Evolutionary conservation across 331 rosid species (phyloP), one percentile per base, ranked within the genome.

Genomic region (Quercus phellos): DNA sequence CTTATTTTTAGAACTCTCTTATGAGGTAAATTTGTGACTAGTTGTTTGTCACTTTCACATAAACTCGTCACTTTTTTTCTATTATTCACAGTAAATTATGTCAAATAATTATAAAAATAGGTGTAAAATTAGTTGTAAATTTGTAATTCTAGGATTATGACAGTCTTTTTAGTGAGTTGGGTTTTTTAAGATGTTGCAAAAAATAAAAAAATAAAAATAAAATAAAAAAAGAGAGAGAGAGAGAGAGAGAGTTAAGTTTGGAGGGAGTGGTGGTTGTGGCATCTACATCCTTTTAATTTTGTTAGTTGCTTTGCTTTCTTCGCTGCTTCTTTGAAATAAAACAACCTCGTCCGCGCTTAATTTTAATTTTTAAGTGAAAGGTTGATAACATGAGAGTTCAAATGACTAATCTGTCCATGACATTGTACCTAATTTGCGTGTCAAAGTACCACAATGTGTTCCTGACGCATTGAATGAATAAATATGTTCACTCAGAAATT

Each of bases 251-350:
- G 11, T 38, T 8, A 2, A 8, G 46, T 2, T 46, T 46, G 53
- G 53, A 46, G 58, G 26, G 77, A 76, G 85, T 35, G 74, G 81
- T 77, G 77, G 96, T 85, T 93, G 83, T 85, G 86, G 88, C 79
- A 91, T 94, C 92, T 66, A 66, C 84, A 43, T 90, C 95, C 35
- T 38, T 19, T 22, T 17, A 12, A 11, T 46, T 66, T 66, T 71
- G 79, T 79, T 77, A 10, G 56, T 80, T 78, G 59, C 74, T 50
- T 61, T 82, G 30, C 16, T 12, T 3, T 12, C 67, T 64, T 26
- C 53, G 53, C 68, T 70, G 16, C 61, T 61, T 11, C 79, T 73
- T 54, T 56, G 54, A 66, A 77, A 55, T 71, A 61, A 81, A 82
- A 84, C 82, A 79, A 77, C 80, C 84, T 74, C 84, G 88, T 88